Conservation (phyloP, 441 rosid genomes). For the Mallotus japonicus region DNA sequence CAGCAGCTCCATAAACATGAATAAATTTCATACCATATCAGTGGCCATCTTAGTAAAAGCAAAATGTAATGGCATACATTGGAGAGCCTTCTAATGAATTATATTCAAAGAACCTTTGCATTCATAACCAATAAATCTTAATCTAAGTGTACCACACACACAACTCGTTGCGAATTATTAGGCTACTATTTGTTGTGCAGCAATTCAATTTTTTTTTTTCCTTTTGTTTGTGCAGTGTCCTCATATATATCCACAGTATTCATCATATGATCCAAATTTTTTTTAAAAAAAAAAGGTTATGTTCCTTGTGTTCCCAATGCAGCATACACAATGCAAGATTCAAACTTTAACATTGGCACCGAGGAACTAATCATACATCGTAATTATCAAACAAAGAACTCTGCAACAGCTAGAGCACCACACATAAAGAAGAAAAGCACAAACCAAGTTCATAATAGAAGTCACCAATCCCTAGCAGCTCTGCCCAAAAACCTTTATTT, state of each 20-base stretch:
- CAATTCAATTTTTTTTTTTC: not conserved
- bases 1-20: not conserved
- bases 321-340: not conserved
- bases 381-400: not conserved
- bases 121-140: not conserved
- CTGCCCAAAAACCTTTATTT: slow-evolving; percentile 92
- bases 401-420: not conserved
- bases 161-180: not conserved
- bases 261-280: not conserved
- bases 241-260: not conserved
- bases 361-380: not conserved
- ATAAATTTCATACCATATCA: not conserved
- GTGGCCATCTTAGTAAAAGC: not conserved
- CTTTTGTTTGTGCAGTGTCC: not conserved
- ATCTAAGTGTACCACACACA: not conserved
- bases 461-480: slow-evolving; percentile 88
- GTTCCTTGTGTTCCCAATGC: not conserved
- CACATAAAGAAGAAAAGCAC: slow-evolving; percentile 10
- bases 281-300: not conserved
- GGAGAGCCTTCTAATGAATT: not conserved
- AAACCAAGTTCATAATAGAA: slow-evolving; percentile 90
- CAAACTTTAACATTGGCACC: not conserved
- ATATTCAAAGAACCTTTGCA: not conserved
- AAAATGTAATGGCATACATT: too few relatives aligned
- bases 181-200: not conserved